Conservation (phyloP, 1,284 basidiomycete species). For the Cutaneotrichosporon daszewskae region DNA sequence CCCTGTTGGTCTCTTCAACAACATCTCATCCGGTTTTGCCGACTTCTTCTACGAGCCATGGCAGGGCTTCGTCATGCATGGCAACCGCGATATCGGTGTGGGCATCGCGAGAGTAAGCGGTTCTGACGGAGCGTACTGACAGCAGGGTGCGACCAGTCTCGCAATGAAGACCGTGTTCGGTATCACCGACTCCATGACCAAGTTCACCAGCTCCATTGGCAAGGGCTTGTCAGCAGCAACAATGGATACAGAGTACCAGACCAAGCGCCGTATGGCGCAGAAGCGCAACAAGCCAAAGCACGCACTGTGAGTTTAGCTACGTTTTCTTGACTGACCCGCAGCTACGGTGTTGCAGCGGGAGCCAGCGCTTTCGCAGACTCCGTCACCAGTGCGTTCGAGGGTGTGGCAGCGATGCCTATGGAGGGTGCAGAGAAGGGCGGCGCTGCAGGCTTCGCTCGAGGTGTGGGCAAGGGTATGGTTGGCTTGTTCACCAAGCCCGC, state of each 20-base stretch:
- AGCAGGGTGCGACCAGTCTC: conserved; percentile 96
- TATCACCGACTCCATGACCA: conserved; percentile 89
- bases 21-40: conserved; percentile 96
- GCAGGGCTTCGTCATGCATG: conserved; percentile 94
- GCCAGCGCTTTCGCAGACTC: conserved; percentile 91
- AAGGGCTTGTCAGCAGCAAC: conserved; percentile 97
- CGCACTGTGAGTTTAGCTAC: conserved; percentile 64
- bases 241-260: conserved; percentile 93
- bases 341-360: conserved; percentile 88
- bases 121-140: too few relatives aligned
- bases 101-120: too few relatives aligned
- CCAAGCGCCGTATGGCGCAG: conserved; percentile 77
- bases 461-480: conserved; percentile 91
- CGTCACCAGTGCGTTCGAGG: conserved; percentile 92
- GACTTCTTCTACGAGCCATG: conserved; percentile 99
- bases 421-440: conserved; percentile 95
- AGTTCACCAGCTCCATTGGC: conserved; percentile 93
- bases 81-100: conserved; percentile 89
- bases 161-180: conserved; percentile 99
- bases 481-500: conserved; percentile 94
- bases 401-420: conserved; percentile 91
- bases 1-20: conserved; percentile 95
- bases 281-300: conserved; percentile 92
- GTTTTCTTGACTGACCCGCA: conserved; percentile 32
- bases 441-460: conserved; percentile 94